Conservation (phyloP, 1,139 yeast species). For the Candida sp. region DNA sequence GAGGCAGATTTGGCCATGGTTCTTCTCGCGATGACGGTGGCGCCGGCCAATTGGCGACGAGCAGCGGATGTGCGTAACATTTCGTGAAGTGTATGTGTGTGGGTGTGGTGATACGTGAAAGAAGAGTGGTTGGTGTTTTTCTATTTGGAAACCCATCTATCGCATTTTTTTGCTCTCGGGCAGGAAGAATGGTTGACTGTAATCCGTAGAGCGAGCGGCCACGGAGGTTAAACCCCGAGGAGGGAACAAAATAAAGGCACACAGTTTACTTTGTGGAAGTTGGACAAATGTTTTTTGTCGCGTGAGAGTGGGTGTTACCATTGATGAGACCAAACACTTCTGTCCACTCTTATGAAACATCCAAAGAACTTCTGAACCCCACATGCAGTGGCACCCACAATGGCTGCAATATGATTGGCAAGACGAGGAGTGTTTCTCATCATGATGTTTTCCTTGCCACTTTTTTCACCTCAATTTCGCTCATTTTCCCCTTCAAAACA, state of each 20-base stretch:
- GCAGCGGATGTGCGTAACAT: constrained; percentile 8
- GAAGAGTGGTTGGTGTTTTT: background rate
- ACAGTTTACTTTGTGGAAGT: background rate
- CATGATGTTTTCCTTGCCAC: too few relatives aligned
- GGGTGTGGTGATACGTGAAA: too few relatives aligned
- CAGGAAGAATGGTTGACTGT: constrained; percentile 9
- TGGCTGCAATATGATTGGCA: too few relatives aligned
- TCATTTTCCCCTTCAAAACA: too few relatives aligned
- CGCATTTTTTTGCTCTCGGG: background rate
- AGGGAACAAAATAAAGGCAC: background rate
- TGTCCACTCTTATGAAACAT: too few relatives aligned
- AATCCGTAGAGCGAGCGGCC: constrained; percentile 2
- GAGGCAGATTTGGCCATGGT: constrained; percentile 35
- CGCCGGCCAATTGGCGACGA: constrained; percentile 8
- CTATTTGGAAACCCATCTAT: background rate
- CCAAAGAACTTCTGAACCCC: too few relatives aligned
- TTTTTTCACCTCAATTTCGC: too few relatives aligned
- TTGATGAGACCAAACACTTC: too few relatives aligned
- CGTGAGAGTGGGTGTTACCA: too few relatives aligned
- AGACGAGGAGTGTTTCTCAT: too few relatives aligned
- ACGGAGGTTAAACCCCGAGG: constrained; percentile 4
- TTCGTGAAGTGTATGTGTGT: background rate
- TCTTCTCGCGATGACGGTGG: constrained; percentile 22
- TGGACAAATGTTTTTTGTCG: too few relatives aligned
- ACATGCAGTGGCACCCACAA: too few relatives aligned